Evolutionary conservation across 2,329 filamentous ascomycete species (phyloP), one percentile per base, ranked within the genome.

Genomic region (Botrytis fragariae): DNA sequence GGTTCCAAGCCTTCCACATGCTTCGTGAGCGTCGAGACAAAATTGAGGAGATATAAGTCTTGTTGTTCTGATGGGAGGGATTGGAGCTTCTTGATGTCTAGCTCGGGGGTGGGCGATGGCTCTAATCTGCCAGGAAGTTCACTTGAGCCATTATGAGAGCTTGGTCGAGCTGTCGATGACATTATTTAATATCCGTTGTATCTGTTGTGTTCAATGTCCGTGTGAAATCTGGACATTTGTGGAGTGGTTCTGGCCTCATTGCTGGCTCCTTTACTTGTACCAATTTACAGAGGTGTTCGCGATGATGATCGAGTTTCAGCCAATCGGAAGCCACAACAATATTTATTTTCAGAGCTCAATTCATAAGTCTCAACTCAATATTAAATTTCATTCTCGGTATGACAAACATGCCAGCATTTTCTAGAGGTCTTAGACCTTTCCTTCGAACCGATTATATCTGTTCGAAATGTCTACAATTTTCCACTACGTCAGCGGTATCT

Each of bases 1-100:
- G 90, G 86, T 71, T 90, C 88, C 64, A 98, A 88, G 25, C 85
- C 85, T 71, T 90, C 87, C 62, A 97, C 92, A 86, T 98, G 93
- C 78, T 92, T 92, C 75, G 90, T 91, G 72, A 99, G 87, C 74
- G 92, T 90, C 42, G 94, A 92, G 51, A 95, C 92, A 81, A 97
- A 98, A 39, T 91, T 97, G 74, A 99, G 87, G 75, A 99, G 88
- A 82, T 96, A 97, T 20, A 99, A 89, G 80, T 98, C 95, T 83
- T 99, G 96, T 82, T 99, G 96, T 84, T 99, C 96, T 71, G 93
- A 90, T 61, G 95, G 93, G 64, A 98, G 89, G 70, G 93, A 88
- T 83, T 97, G 92, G 65, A 99, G 90, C 86, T 97, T 97, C 79
- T 91, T 85, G 78, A 97, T 85, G 81, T 99, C 95, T 82, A 99